phyloP scores from a whole-genome alignment of 1,284 basidiomycete genomes.

The Rhodotorula sp. region DNA sequence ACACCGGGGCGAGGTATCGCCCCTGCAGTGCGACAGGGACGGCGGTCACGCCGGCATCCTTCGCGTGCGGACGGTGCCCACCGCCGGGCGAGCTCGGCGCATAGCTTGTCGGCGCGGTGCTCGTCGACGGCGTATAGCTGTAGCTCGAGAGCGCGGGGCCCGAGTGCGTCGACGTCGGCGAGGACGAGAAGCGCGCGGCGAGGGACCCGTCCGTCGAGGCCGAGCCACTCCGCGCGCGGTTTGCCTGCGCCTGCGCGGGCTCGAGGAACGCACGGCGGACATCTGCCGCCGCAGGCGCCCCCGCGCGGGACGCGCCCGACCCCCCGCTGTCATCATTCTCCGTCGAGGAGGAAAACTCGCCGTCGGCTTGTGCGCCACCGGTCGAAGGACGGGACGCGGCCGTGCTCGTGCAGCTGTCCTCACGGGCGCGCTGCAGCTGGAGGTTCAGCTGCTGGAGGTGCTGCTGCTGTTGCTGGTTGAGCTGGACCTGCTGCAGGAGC shows the following conservation, averaged over 20 bases:
- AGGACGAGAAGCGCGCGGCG: conserved; percentile 16
- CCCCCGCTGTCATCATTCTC: not conserved
- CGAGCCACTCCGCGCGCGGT: conserved; percentile 30
- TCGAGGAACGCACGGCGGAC: not conserved
- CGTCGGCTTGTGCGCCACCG: not conserved
- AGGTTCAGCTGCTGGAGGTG: not conserved
- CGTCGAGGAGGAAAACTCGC: not conserved
- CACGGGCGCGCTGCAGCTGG: not conserved
- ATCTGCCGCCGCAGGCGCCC: not conserved
- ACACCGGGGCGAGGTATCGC: conserved; percentile 34
- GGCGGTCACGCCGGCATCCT: not conserved
- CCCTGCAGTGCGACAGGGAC: not conserved
- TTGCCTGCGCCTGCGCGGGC: not conserved
- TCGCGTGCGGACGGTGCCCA: not conserved
- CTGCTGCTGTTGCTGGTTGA: not conserved
- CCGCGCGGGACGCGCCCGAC: not conserved
- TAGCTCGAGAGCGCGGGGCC: conserved; percentile 31
- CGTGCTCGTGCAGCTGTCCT: not conserved
- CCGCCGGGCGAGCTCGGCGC: conserved; percentile 22
- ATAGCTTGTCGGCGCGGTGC: conserved; percentile 41
- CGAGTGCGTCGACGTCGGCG: conserved; percentile 34
- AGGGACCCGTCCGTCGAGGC: conserved; percentile 27
- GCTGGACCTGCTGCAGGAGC: conserved; percentile 17
- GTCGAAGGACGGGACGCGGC: not conserved
- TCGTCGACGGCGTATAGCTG: conserved; percentile 41